Evolutionary conservation across 1,139 yeast genomes (phyloP).

Genomic region (Taiozyma onychis): DNA sequence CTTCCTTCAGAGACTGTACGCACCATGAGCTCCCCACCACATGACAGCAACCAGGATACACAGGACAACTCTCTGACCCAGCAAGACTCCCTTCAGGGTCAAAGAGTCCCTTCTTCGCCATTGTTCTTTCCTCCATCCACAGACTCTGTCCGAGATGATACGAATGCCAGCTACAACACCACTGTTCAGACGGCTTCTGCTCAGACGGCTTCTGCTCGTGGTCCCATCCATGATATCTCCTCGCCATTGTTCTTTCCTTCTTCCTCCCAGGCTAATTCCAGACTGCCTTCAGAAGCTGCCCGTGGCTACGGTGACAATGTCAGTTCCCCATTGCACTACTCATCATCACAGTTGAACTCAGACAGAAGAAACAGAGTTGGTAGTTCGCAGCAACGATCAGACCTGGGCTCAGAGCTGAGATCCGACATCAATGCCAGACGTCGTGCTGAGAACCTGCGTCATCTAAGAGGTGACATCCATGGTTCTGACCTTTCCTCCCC

Average conservation of each 20-base stretch:
- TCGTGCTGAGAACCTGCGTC: conserved; percentile 26
- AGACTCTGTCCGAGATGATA: conserved; percentile 6
- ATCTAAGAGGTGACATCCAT: conserved; percentile 52
- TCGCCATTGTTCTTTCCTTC: conserved; percentile 34
- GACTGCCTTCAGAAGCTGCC: conserved; percentile 1
- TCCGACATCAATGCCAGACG: conserved; percentile 30
- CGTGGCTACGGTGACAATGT: conserved; percentile 20
- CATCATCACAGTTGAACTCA: conserved; percentile 34
- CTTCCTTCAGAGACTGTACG: background rate
- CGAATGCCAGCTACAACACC: background rate
- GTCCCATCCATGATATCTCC: conserved; percentile 23
- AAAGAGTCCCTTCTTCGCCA: conserved; percentile 55
- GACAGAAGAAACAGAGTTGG: conserved; percentile 24
- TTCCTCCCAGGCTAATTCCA: conserved; percentile 26
- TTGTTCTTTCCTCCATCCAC: conserved; percentile 54
- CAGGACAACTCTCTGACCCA: background rate
- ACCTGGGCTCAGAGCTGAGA: conserved; percentile 27
- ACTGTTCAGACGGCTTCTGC: background rate
- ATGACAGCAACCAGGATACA: background rate
- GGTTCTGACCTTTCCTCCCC: conserved; percentile 48
- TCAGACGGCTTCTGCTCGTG: background rate
- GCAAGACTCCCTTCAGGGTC: background rate
- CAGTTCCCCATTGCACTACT: conserved; percentile 39
- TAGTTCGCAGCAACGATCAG: conserved; percentile 11
- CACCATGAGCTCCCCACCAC: conserved; percentile 3